Conservation (phyloP, 306 rosid genomes). For the Prunus salicina region DNA sequence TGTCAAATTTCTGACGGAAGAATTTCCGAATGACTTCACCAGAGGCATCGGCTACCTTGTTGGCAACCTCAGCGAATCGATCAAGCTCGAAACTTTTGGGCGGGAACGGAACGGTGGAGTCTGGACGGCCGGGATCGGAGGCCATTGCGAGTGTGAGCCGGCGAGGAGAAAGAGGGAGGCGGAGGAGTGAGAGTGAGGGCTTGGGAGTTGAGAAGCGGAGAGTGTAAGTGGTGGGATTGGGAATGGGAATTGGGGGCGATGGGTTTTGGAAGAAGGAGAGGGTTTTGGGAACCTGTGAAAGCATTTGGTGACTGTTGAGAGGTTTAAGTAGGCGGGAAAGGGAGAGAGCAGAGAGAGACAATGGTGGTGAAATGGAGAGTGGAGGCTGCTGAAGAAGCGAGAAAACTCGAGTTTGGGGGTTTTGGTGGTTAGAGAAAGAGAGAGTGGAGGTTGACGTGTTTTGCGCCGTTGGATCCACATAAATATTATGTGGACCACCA, state of each 20-base stretch:
- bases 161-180: constrained; percentile 13
- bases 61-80: constrained; percentile 54
- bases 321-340: not conserved
- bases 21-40: constrained; percentile 71
- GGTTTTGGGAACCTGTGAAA: constrained; percentile 23
- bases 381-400: not conserved
- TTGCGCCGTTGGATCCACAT: not conserved
- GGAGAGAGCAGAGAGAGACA: not conserved
- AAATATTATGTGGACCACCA: not conserved
- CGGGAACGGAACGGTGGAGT: constrained; percentile 12
- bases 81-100: constrained; percentile 29
- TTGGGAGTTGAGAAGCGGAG: constrained; percentile 6
- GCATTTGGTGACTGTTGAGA: constrained; percentile 26
- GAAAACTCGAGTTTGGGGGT: not conserved
- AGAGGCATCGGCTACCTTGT: constrained; percentile 77
- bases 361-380: not conserved
- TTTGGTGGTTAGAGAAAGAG: not conserved
- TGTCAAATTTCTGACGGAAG: constrained; percentile 70
- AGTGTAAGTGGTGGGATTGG: not conserved
- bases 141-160: constrained; percentile 34
- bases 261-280: constrained; percentile 16
- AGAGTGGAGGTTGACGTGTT: not conserved
- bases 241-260: constrained; percentile 7
- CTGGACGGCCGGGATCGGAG: constrained; percentile 18
- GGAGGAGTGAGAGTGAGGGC: not conserved